Conservation (phyloP, 345 rosid genomes). For the Citrus hindsii region DNA sequence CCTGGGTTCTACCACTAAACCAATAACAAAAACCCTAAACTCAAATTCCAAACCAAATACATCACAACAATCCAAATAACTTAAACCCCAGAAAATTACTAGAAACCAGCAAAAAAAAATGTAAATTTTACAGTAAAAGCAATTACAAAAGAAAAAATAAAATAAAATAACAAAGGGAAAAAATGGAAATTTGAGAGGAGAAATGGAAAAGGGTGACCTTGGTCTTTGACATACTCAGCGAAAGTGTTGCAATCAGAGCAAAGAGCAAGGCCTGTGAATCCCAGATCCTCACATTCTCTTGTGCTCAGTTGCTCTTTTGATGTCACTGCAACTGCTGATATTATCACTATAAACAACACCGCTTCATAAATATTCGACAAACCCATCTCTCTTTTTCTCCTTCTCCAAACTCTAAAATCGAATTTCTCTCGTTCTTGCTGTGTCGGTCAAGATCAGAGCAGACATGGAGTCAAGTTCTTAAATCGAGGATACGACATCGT, state of each 20-base stretch:
- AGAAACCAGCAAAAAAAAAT: neutral
- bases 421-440: neutral
- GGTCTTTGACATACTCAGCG: slow-evolving; percentile 83
- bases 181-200: neutral
- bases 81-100: slow-evolving; percentile 3
- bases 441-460: neutral
- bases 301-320: slow-evolving; percentile 64
- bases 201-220: slow-evolving; percentile 41
- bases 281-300: slow-evolving; percentile 80
- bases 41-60: neutral
- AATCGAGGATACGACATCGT: neutral
- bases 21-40: neutral
- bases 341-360: neutral
- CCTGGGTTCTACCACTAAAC: neutral
- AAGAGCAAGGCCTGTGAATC: slow-evolving; percentile 93
- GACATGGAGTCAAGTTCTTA: neutral
- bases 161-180: neutral
- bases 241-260: slow-evolving; percentile 92
- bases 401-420: neutral
- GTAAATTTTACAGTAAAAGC: neutral
- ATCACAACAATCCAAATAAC: neutral
- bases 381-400: slow-evolving; percentile 12
- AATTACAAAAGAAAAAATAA: neutral
- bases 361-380: neutral
- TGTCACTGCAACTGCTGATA: slow-evolving; percentile 10